phyloP scores from a whole-genome alignment of 2,329 filamentous ascomycete species.

The Fusarium sp. region DNA sequence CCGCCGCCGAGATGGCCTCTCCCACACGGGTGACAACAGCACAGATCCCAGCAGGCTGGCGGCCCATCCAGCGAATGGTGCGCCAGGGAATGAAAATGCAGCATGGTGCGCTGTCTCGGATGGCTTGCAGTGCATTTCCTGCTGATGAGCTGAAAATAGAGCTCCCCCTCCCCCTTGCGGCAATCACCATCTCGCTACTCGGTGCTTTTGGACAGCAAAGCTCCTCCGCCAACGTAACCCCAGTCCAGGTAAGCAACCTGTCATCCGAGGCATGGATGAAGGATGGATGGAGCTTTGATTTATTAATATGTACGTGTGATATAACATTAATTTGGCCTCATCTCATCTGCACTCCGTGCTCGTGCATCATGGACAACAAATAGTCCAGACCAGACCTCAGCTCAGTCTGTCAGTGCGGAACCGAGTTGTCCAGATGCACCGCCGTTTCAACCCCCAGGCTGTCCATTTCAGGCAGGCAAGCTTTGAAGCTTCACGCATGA shows the following conservation, averaged over 20 bases:
- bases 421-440: background rate
- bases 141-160: constrained; percentile 17
- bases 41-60: constrained; percentile 17
- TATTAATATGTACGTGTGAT: background rate
- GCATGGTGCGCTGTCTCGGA: constrained; percentile 13
- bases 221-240: background rate
- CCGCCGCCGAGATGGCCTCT: background rate
- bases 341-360: constrained; percentile 11
- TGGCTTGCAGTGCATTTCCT: constrained; percentile 27
- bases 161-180: constrained; percentile 4
- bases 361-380: constrained; percentile 1
- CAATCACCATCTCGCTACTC: constrained; percentile 15
- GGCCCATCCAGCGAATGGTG: constrained; percentile 28
- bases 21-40: background rate
- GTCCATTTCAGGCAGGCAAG: background rate
- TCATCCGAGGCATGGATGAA: constrained; percentile 3
- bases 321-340: constrained; percentile 4
- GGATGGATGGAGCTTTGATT: background rate
- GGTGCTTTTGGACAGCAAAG: background rate
- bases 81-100: constrained; percentile 9
- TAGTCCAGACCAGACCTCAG: background rate
- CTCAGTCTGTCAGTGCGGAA: background rate
- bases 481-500: constrained; percentile 7
- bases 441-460: background rate
- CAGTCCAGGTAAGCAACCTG: background rate